Evolutionary conservation across 202 grass and related monocot species (phyloP), one percentile per base, ranked within the genome.

Genomic region (Bolboschoenoplectus hybrid): DNA sequence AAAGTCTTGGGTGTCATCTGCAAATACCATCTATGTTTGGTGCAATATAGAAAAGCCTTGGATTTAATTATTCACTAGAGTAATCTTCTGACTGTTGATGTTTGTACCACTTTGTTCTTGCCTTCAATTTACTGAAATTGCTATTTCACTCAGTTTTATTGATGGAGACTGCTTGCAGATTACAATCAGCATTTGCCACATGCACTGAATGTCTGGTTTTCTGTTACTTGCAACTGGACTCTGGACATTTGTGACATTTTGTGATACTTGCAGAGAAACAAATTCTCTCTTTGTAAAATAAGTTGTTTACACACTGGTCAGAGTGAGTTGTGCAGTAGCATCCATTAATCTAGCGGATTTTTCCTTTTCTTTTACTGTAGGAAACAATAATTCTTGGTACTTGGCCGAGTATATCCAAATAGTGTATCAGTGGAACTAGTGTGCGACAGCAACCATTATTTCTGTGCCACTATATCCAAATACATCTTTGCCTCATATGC

Each of bases 401-500:
- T 50, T 51, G 70, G 70, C 44, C 17, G 38, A 40, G 35, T 43
- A 41, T n/a, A n/a, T n/a, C n/a, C n/a, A n/a, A n/a, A n/a, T n/a
- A n/a, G n/a, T n/a, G n/a, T n/a, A n/a, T n/a, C n/a, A 55, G 32
- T 65, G 14, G 1, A 70, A 45, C 6, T n/a, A 41, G 6, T 45
- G 26, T 44, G 13, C 45, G 40, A 8, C 40, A 71, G 16, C 1
- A 71, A 45, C 14, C 4, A 2, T 71, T 45, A 70, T 40, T 44
- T 45, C 35, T 9, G 6, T 71, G 40, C 41, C 16, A 46, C 7
- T 46, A 71, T 36, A 19, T 45, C 67, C 40, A 71, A 71, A 71
- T 71, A 47, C 16, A 45, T 72, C 2, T 72, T 16, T 72, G 16
- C 68, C 68, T 72, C 41, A 47, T 41, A 80, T 79, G 44, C 35